Conservation (phyloP, 225 moss, liverwort and hornwort species). For the Ulota crispa region DNA sequence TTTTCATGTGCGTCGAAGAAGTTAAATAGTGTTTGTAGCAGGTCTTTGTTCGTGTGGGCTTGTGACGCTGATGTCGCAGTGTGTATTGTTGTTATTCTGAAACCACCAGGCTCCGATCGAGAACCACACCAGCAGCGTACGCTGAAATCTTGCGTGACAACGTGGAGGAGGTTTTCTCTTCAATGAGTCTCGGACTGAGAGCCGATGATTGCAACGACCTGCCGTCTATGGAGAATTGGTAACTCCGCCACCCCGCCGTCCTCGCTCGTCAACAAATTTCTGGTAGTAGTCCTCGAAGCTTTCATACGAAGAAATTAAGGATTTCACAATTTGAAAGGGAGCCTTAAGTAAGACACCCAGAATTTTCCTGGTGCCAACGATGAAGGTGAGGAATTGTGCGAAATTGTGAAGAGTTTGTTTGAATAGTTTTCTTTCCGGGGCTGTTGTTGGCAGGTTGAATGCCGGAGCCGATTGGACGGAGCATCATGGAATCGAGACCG, state of each 20-base stretch:
- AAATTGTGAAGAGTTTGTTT: neutral
- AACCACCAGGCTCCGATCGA: neutral
- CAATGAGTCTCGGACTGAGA: slow-evolving; percentile 48
- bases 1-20: neutral
- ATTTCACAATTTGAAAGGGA: neutral
- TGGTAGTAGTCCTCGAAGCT: neutral
- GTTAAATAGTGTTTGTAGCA: neutral
- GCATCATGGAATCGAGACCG: slow-evolving; percentile 30
- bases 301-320: neutral
- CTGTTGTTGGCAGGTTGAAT: slow-evolving; percentile 42
- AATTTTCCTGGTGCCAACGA: neutral
- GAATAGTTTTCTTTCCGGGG: neutral
- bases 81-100: neutral
- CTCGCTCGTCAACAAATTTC: neutral
- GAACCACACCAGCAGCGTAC: neutral
- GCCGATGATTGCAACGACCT: slow-evolving; percentile 38
- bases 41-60: neutral
- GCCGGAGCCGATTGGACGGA: slow-evolving; percentile 37
- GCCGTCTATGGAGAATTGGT: slow-evolving; percentile 59
- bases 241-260: neutral
- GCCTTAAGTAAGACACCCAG: neutral
- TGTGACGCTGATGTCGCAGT: neutral
- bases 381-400: neutral
- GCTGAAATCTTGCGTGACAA: neutral
- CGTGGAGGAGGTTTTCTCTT: neutral